Conservation (phyloP, 1,139 yeast genomes). For the Zygosaccharomyces sapae region DNA sequence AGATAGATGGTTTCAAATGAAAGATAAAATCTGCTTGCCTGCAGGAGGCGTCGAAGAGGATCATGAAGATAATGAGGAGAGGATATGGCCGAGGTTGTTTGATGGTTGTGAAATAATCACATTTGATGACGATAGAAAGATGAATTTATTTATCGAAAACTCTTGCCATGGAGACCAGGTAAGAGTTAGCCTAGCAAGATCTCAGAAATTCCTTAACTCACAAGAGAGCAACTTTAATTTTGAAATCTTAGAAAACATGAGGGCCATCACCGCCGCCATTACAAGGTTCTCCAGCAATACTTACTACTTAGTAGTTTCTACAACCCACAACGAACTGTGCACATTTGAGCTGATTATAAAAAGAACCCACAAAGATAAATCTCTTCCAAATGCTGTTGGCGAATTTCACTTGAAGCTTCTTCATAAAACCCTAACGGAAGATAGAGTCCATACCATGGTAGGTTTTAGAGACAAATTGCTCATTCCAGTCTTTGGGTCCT, state of each 20-base stretch:
- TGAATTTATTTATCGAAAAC: constrained; percentile 17
- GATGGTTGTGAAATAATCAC: constrained; percentile 8
- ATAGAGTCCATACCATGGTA: constrained; percentile 47
- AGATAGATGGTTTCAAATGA: constrained; percentile 26
- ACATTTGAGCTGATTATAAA: constrained; percentile 18
- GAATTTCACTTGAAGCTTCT: constrained; percentile 41
- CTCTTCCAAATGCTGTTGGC: not conserved
- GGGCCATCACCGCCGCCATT: constrained; percentile 16
- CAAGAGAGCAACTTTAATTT: not conserved
- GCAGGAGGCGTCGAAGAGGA: constrained; percentile 19
- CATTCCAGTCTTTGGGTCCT: constrained; percentile 50
- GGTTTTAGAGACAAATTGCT: constrained; percentile 60
- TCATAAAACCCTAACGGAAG: constrained; percentile 60
- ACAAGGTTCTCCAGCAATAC: constrained; percentile 26
- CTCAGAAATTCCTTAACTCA: constrained; percentile 1
- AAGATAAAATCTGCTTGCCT: constrained; percentile 12
- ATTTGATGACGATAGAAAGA: constrained; percentile 16
- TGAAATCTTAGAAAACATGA: constrained; percentile 13
- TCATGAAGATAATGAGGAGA: constrained; percentile 19
- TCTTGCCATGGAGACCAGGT: constrained; percentile 4
- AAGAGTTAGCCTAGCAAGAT: constrained; percentile 10
- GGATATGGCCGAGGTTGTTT: constrained; percentile 9
- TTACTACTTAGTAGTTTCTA: constrained; percentile 43
- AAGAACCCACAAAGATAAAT: constrained; percentile 23
- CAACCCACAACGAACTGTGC: constrained; percentile 21